Evolutionary conservation across 2,329 filamentous ascomycete species (phyloP), one percentile per base, ranked within the genome.

Genomic region (Trichothecium roseum): DNA sequence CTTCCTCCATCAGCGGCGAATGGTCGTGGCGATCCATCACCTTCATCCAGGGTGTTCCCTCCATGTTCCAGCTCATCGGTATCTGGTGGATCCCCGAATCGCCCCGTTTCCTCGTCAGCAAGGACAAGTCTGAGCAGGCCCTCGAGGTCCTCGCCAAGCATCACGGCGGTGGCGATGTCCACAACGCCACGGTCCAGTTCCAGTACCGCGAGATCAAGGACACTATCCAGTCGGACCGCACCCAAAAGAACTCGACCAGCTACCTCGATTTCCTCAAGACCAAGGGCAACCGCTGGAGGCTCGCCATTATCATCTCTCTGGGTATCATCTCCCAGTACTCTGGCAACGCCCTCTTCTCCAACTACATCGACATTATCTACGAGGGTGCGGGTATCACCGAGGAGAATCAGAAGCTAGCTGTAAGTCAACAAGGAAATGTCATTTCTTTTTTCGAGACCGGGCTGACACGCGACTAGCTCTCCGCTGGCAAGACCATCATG

Each of bases 11-110:
- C 39, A 49, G 58, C 8, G 69, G 55, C 42, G 62, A 80, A 46
- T 82, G 78, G 78, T 74, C 73, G 3, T 84, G 79, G 79, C 65
- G 77, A 34, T 72, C 72, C 27, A 76, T 80, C 34, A 74, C 72
- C 8, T 60, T 81, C n/a, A 59, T 82, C 10, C 78, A 83, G 57
- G 66, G 71, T 22, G 50, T 74, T 1, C 76, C 77, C 0, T 78
- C 74, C 1, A 42, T 77, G 10, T 60, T 81, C 37, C 78, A 82
- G 59, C 60, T 82, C 28, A 36, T 56, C n/a, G 77, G 77, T 47
- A 76, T 84, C 53, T 82, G 71, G 59, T 74, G 63, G 57, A 60
- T 81, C n/a, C 78, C 79, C 5, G 79, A 84, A 55, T 77, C 71
- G 0, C 79, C 78, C 0, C 68, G 78, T 42, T 84, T 68, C 60